phyloP scores from a whole-genome alignment of 2,329 filamentous ascomycete species.

The Fusarium liriodendri region DNA sequence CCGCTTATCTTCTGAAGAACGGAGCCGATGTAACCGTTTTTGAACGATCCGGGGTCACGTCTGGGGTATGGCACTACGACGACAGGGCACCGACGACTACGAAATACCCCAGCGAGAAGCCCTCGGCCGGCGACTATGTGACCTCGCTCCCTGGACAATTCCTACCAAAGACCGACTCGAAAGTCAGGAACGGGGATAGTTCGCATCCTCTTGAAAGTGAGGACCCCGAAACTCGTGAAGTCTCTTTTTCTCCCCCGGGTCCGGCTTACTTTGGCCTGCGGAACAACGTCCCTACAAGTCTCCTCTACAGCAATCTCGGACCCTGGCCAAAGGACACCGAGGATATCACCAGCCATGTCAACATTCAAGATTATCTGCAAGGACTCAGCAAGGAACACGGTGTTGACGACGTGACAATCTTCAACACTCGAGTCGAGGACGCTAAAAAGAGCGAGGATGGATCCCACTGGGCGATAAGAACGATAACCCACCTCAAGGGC shows the following conservation, averaged over 20 bases:
- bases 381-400: conserved; percentile 63
- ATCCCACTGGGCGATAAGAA: conserved; percentile 62
- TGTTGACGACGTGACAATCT: conserved; percentile 62
- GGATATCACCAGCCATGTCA: conserved; percentile 67
- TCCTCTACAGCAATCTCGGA: conserved; percentile 57
- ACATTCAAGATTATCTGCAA: conserved; percentile 70
- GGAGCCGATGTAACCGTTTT: conserved; percentile 52
- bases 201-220: not conserved
- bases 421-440: conserved; percentile 69
- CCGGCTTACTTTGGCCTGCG: conserved; percentile 71
- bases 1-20: conserved; percentile 51
- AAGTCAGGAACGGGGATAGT: not conserved
- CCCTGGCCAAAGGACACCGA: conserved; percentile 69
- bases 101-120: conserved; percentile 47
- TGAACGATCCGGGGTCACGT: conserved; percentile 48
- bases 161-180: not conserved
- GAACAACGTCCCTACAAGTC: conserved; percentile 78
- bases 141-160: conserved; percentile 23
- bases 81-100: conserved; percentile 43
- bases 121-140: conserved; percentile 44
- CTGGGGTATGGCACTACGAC: conserved; percentile 55
- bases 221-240: conserved; percentile 2
- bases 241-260: conserved; percentile 42
- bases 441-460: conserved; percentile 56
- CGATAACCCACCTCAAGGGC: conserved; percentile 54